Evolutionary conservation across 2,329 filamentous ascomycete genomes (phyloP).

Genomic region (Chaetomium sp.): DNA sequence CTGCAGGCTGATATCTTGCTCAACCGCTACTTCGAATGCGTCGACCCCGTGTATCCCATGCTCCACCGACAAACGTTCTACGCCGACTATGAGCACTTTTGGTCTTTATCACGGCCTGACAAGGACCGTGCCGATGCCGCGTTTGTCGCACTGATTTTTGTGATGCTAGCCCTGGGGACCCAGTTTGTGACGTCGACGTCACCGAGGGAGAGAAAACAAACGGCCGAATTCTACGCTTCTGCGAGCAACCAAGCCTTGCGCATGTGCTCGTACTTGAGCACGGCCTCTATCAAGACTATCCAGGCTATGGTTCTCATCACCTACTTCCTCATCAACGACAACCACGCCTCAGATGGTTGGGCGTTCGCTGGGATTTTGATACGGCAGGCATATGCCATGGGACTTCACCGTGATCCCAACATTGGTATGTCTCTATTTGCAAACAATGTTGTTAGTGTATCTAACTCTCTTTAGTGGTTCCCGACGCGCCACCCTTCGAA

Average conservation of each 20-base stretch:
- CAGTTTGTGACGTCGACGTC: constrained; percentile 62
- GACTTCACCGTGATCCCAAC: constrained; percentile 71
- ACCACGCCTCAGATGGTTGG: constrained; percentile 77
- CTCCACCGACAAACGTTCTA: constrained; percentile 70
- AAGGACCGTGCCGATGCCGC: constrained; percentile 59
- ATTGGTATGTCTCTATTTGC: constrained; percentile 42
- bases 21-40: constrained; percentile 58
- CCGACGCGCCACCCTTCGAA: constrained; percentile 60
- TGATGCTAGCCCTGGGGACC: constrained; percentile 70
- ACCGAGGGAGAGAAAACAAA: constrained; percentile 60
- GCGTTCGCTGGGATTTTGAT: constrained; percentile 73
- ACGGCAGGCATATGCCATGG: constrained; percentile 75
- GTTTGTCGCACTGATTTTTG: constrained; percentile 66
- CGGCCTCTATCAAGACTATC: constrained; percentile 64
- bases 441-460: background rate
- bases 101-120: constrained; percentile 53
- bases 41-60: constrained; percentile 78
- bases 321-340: constrained; percentile 82
- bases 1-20: constrained; percentile 67
- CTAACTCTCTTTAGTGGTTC: constrained; percentile 42
- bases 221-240: constrained; percentile 75
- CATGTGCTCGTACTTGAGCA: constrained; percentile 70
- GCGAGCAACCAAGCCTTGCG: constrained; percentile 72
- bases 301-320: constrained; percentile 78
- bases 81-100: constrained; percentile 72